These are phyloP conservation scores for Colletotrichum sp. DNA, from an alignment of 2,329 filamentous ascomycete genomes.

Conservation along the genomic window DNA sequence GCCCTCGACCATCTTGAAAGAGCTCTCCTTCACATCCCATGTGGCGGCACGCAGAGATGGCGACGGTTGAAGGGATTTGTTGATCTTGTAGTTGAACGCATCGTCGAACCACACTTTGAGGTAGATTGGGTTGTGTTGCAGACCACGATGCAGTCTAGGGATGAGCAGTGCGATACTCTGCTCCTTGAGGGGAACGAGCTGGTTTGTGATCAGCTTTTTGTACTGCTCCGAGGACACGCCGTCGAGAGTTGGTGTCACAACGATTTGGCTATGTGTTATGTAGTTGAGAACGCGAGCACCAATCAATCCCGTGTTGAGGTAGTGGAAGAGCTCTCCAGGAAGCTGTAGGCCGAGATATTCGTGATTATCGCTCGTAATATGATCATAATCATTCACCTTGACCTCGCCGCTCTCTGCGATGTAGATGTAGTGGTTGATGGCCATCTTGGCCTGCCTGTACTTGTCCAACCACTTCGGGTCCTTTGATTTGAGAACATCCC, in stretches of 20 bases:
- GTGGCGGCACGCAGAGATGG: constrained; percentile 53
- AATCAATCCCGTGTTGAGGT: constrained; percentile 83
- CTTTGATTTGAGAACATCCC: constrained; percentile 76
- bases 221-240: constrained; percentile 83
- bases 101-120: constrained; percentile 86
- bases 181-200: constrained; percentile 77
- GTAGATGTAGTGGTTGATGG: constrained; percentile 86
- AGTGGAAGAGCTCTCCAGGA: constrained; percentile 89
- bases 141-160: constrained; percentile 81
- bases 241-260: constrained; percentile 84
- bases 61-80: constrained; percentile 51
- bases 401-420: constrained; percentile 80
- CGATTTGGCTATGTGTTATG: constrained; percentile 79
- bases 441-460: constrained; percentile 85
- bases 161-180: constrained; percentile 80
- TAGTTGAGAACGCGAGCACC: constrained; percentile 80
- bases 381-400: constrained; percentile 73
- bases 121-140: constrained; percentile 78
- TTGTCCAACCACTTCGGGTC: constrained; percentile 82
- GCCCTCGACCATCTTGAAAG: constrained; percentile 52
- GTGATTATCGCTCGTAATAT: constrained; percentile 82
- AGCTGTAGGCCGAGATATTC: constrained; percentile 90
- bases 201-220: constrained; percentile 75
- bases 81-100: constrained; percentile 71
- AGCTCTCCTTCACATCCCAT: constrained; percentile 76